Percentiles rank a stretch among this genome's conserved stretches.
These are phyloP conservation scores for Anthracocystis setariae DNA, from an alignment of 1,284 basidiomycete genomes.

Conservation along the genomic window DNA sequence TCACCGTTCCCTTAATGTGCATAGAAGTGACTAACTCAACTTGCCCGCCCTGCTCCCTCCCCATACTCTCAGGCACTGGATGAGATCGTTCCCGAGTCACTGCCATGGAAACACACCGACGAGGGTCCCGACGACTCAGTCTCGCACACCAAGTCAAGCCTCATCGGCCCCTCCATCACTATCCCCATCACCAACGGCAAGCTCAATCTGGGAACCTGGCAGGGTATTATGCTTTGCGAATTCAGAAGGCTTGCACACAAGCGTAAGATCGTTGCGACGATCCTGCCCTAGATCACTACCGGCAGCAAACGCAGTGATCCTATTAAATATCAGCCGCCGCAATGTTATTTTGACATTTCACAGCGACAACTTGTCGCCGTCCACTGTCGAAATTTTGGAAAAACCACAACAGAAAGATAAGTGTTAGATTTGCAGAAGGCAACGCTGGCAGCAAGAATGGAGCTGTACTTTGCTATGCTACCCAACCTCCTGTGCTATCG, in stretches of 20 bases:
- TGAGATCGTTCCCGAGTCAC: conserved; percentile 78
- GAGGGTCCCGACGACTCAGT: conserved; percentile 72
- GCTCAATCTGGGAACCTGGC: conserved; percentile 89
- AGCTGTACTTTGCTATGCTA: too few relatives aligned
- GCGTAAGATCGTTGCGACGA: conserved; percentile 81
- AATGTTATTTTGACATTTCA: too few relatives aligned
- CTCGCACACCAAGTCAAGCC: conserved; percentile 87
- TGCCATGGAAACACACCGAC: conserved; percentile 88
- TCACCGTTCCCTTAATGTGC: background rate
- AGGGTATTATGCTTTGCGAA: conserved; percentile 83
- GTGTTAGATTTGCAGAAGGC: too few relatives aligned
- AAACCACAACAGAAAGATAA: too few relatives aligned
- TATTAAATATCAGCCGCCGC: too few relatives aligned
- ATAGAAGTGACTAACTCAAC: too few relatives aligned
- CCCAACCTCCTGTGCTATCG: too few relatives aligned
- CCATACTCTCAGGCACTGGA: conserved; percentile 75
- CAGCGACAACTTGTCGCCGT: too few relatives aligned
- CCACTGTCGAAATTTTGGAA: too few relatives aligned
- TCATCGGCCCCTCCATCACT: conserved; percentile 82
- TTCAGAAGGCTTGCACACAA: conserved; percentile 77
- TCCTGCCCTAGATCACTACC: conserved; percentile 70
- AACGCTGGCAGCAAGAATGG: too few relatives aligned
- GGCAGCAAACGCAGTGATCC: too few relatives aligned
- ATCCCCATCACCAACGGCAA: conserved; percentile 85
- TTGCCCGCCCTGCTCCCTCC: too few relatives aligned